Evolutionary conservation across 2,329 filamentous ascomycete genomes (phyloP).

Genomic region (Talaromyces sp.): DNA sequence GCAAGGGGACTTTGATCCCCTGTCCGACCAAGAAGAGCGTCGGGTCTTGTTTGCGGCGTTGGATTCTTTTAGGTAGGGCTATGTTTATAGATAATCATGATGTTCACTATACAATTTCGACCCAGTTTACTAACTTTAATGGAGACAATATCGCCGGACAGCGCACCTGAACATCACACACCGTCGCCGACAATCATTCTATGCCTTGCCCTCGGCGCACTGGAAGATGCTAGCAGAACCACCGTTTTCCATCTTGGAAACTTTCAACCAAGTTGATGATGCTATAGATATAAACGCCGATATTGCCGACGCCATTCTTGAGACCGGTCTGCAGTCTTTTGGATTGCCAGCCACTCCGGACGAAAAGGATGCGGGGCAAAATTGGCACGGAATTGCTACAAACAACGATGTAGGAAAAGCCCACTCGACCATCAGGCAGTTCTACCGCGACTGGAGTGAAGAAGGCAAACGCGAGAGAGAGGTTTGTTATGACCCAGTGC

Average conservation of each 20-base stretch:
- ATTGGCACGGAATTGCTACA: slow-evolving; percentile 68
- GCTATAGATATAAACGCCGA: slow-evolving; percentile 86
- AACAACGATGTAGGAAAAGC: slow-evolving; percentile 80
- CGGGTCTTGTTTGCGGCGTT: slow-evolving; percentile 74
- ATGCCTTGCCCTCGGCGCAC: slow-evolving; percentile 76
- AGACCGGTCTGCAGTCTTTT: slow-evolving; percentile 64
- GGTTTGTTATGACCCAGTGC: slow-evolving; percentile 70
- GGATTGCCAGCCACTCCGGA: slow-evolving; percentile 40
- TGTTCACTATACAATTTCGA: neutral
- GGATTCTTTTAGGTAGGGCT: slow-evolving; percentile 79
- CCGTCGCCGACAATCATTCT: slow-evolving; percentile 84
- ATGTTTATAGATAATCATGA: neutral
- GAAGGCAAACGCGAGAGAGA: slow-evolving; percentile 69
- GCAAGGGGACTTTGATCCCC: slow-evolving; percentile 59
- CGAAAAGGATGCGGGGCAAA: slow-evolving; percentile 39
- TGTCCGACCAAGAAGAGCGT: slow-evolving; percentile 73
- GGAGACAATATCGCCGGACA: slow-evolving; percentile 74
- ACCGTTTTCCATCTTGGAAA: slow-evolving; percentile 78
- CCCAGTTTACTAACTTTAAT: neutral
- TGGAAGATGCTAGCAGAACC: slow-evolving; percentile 75
- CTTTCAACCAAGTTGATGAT: slow-evolving; percentile 71
- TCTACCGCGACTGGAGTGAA: slow-evolving; percentile 89
- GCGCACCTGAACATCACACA: slow-evolving; percentile 91
- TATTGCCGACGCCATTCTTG: slow-evolving; percentile 72
- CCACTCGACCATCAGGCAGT: slow-evolving; percentile 83